These are phyloP conservation scores for Lithohypha guttulata DNA, from an alignment of 2,329 filamentous ascomycete genomes.

Conservation along the genomic window DNA sequence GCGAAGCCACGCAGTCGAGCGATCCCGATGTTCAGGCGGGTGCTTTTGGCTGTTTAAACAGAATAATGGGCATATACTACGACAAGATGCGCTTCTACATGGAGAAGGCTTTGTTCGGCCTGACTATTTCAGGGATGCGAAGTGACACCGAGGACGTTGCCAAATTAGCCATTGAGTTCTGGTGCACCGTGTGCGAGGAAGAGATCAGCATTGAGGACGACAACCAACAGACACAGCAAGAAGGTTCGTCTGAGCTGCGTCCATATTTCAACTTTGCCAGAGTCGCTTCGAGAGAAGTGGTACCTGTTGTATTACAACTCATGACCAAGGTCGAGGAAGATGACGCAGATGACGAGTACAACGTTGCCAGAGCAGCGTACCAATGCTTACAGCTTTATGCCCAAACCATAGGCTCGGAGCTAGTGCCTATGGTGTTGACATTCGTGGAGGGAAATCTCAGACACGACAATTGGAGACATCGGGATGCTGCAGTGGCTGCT, in stretches of 20 bases:
- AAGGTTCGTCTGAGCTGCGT: conserved; percentile 72
- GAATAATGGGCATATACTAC: conserved; percentile 98
- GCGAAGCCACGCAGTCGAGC: conserved; percentile 90
- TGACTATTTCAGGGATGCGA: conserved; percentile 98
- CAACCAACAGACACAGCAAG: conserved; percentile 62
- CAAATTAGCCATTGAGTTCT: conserved; percentile 97
- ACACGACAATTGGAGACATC: conserved; percentile 83
- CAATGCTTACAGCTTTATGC: conserved; percentile 93
- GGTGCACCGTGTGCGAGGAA: conserved; percentile 99
- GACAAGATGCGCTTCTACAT: conserved; percentile 99
- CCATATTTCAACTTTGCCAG: conserved; percentile 94
- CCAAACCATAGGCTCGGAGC: conserved; percentile 73
- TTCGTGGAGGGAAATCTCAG: conserved; percentile 91
- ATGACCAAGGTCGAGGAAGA: conserved; percentile 98
- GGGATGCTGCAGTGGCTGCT: conserved; percentile 91
- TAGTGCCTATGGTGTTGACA: conserved; percentile 74
- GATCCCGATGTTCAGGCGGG: conserved; percentile 89
- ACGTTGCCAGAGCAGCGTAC: conserved; percentile 86
- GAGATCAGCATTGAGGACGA: conserved; percentile 97
- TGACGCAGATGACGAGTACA: conserved; percentile 93
- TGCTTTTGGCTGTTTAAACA: conserved; percentile 92
- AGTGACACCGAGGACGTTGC: conserved; percentile 94
- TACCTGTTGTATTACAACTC: conserved; percentile 77
- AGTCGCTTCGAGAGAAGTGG: conserved; percentile 85
- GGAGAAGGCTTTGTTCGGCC: conserved; percentile 96